Conservation (phyloP, 306 rosid species). For the Cyamopsis tetragonoloba region DNA sequence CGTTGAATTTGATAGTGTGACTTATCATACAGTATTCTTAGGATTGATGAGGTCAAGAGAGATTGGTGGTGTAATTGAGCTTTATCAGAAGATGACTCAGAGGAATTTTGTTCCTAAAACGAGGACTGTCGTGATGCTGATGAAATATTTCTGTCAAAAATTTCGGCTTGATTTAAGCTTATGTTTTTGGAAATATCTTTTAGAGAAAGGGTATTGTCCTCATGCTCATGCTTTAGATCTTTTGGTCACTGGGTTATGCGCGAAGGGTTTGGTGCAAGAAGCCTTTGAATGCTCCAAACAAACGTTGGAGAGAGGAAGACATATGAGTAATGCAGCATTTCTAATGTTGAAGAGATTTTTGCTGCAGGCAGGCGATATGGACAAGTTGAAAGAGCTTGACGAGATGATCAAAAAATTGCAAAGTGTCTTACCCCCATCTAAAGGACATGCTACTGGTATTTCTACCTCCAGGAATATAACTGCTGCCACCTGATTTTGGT, state of each 20-base stretch:
- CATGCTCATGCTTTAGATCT: conserved; percentile 82
- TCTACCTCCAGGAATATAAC: conserved; percentile 13
- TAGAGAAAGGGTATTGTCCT: conserved; percentile 80
- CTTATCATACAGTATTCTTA: conserved; percentile 66
- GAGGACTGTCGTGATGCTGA: conserved; percentile 65
- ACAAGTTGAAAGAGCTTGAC: conserved; percentile 58
- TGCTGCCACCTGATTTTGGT: conserved; percentile 17
- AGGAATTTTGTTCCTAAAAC: conserved; percentile 63
- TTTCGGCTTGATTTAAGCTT: conserved; percentile 58
- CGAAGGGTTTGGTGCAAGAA: conserved; percentile 51
- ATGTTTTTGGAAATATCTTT: conserved; percentile 61
- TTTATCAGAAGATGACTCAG: conserved; percentile 60
- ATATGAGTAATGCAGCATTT: conserved; percentile 61
- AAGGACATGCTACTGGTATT: conserved; percentile 40
- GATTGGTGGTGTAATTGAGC: conserved; percentile 44
- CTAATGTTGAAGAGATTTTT: conserved; percentile 63
- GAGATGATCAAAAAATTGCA: conserved; percentile 57
- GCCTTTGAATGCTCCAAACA: conserved; percentile 79
- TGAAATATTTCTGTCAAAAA: conserved; percentile 71
- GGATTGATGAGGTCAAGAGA: conserved; percentile 52
- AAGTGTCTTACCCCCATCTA: conserved; percentile 51
- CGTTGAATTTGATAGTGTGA: conserved; percentile 51
- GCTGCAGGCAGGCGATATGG: conserved; percentile 37
- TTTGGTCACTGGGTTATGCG: conserved; percentile 73
- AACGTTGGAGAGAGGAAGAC: conserved; percentile 79